Base-by-base conservation (phyloP, 306 rosid species). In the Hippophae gyantsensis region DNA sequence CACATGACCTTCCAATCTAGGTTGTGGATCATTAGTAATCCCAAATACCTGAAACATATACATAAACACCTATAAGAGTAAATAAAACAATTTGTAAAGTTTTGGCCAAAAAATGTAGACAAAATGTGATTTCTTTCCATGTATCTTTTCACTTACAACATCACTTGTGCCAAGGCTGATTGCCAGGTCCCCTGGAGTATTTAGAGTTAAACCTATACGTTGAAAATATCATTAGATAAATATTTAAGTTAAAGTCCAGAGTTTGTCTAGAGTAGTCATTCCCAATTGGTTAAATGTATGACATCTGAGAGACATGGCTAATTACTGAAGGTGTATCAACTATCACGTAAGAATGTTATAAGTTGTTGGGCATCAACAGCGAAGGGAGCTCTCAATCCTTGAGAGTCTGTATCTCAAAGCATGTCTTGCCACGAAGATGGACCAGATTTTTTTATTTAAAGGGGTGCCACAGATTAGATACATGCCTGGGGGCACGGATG, bases 151-250 rank as follows among this genome's bases (percentile, higher is more conserved):
- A 76, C 98, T 56, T 79, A 92, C 99, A 9, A 96, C 88, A 71
- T 92, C 99, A 75, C 99, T 88, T 57, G 99, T 92, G 71, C 96
- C 99, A 44, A 92, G 95, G 65, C 99, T 92, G 80, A 88, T 85
- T 62, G 85, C 99, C 18, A 92, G 76, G 80, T 92, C 99, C 60
- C 99, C 99, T 0, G 99, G 95, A 67, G 83, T 77, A 76, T 86
- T 83, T 12, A 92, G 78, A 57, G 99, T 88, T 76, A 92, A 79
- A 74, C 99, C 99, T 92, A 86, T 79, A 81, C 42, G 65, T 60
- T 54, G 61, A 67, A 72, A 69, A 64, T 41, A 10, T 52, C 60
- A 48, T 64, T 42, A 52, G 43, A 52, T 53, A 25, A 58, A 3
- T 27, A 49, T 48, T 8, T 52, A 11, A 57, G 7, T 41, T 2